Base-by-base conservation (phyloP, 2,329 filamentous ascomycete genomes). In the Pestalotiopsis sp. region DNA sequence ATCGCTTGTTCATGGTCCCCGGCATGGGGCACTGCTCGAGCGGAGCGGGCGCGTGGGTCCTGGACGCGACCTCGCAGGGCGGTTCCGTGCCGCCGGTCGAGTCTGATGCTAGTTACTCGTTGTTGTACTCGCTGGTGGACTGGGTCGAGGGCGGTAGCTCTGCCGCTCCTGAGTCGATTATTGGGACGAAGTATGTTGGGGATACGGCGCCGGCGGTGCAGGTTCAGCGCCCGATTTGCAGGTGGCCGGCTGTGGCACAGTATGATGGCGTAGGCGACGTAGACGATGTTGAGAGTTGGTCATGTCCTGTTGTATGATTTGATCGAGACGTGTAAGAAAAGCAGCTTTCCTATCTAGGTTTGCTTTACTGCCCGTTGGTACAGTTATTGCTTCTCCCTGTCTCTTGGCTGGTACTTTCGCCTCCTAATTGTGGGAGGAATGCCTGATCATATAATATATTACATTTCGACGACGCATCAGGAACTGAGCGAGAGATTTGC, bases 21-120 rank as follows among this genome's bases (percentile, higher is more conserved):
- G 85, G 85, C 2, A 85, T 85, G 77, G 77, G 75, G 1, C 86
- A 88, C 71, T 87, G 85, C 70, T 68, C 64, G 4, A 81, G 81
- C 20, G 81, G 82, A 62, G 71, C 71, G 61, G 80, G 82, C 60
- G 77, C 82, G 69, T 11, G 74, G 66, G 60, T 63, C 17, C 12
- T 68, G 11, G 69, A 71, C 58, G 66, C 71, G 20, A 71, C 64
- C 36, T 67, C 67, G 31, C 72, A 70, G 67, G 64, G 60, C n/a
- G 60, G 25, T 27, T 2, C 38, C 1, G 13, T 64, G 17, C 65
- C 69, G 71, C 73, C 25, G 1, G 56, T 73, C 1, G 83, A 83
- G 5, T 36, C 27, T 1, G 74, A 79, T n/a, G 74, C 78, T 2
- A 75, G 80, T 45, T 77, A 83, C 70, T 86, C 87, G 72, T 82